A percentile compares a stretch with the other conserved stretches of the same genome.
phyloP scores from a whole-genome alignment of 2,329 filamentous ascomycete genomes.

The Hypoxylon sp. region DNA sequence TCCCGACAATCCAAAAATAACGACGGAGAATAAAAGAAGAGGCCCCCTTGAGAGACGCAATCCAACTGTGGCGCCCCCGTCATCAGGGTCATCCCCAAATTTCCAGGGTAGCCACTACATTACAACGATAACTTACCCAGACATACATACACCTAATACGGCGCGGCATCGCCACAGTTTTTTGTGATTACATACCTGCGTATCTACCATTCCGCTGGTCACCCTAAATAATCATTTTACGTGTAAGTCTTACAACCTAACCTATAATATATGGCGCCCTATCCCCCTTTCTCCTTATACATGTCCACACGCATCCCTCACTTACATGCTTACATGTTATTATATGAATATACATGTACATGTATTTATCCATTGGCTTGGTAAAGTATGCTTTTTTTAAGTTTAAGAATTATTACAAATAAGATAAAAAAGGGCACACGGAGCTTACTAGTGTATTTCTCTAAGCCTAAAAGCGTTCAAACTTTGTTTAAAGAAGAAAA shows the following conservation, averaged over 20 bases:
- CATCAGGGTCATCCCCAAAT: constrained; percentile 16
- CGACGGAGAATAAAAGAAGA: constrained; percentile 10
- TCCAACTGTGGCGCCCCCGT: constrained; percentile 24
- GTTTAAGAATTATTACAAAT: constrained; percentile 8
- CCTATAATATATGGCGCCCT: neutral
- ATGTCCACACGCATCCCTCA: constrained; percentile 11
- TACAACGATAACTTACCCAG: constrained; percentile 10
- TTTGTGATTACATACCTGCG: constrained; percentile 2
- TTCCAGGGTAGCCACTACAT: neutral
- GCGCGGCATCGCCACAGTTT: constrained; percentile 26
- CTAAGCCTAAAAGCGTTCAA: constrained; percentile 11
- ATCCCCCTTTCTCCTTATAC: neutral
- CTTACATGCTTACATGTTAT: constrained; percentile 1
- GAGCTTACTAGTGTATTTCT: constrained; percentile 10
- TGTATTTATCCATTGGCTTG: constrained; percentile 12
- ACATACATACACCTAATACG: neutral
- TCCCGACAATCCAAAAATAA: constrained; percentile 33
- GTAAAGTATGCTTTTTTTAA: constrained; percentile 8
- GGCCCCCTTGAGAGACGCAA: neutral
- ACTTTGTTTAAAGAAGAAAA: neutral
- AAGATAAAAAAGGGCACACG: constrained; percentile 4
- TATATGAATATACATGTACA: constrained; percentile 11
- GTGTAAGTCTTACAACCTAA: constrained; percentile 35
- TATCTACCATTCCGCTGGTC: constrained; percentile 13
- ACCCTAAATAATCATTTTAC: constrained; percentile 23